phyloP scores from a whole-genome alignment of 129 eudicot genomes.

The Tanacetum coccineum region DNA sequence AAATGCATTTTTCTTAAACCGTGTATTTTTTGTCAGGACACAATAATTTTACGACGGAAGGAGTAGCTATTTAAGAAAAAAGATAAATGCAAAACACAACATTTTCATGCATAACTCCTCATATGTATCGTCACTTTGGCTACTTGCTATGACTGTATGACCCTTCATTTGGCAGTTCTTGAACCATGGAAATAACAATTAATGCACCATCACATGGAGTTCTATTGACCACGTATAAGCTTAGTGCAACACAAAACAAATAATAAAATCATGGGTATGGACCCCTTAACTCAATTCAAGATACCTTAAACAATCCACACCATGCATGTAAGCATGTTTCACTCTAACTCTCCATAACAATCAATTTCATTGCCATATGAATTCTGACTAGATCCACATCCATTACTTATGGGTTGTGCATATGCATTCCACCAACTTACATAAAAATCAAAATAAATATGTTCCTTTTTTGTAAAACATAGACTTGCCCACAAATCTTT shows the following conservation, averaged over 20 bases:
- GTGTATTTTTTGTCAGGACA: too few species aligned
- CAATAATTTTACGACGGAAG: too few species aligned
- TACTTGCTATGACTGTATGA: too few species aligned
- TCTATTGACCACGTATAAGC: constrained; percentile 8
- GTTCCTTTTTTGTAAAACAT: constrained; percentile 3
- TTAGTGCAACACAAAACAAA: constrained; percentile 5
- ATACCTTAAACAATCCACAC: constrained; percentile 27
- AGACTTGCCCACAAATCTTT: constrained; percentile 21
- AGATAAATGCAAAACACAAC: too few species aligned
- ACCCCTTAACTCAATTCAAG: constrained; percentile 19
- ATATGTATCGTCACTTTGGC: too few species aligned
- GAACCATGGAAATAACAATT: background rate
- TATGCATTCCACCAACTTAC: constrained; percentile 26
- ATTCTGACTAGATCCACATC: constrained; percentile 33
- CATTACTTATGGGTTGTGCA: constrained; percentile 22
- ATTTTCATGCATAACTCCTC: too few species aligned
- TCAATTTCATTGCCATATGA: constrained; percentile 23
- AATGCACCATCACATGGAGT: constrained; percentile 27
- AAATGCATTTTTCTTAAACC: too few species aligned
- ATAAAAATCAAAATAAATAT: constrained; percentile 4
- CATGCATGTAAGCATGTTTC: constrained; percentile 31
- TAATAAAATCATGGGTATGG: constrained; percentile 15
- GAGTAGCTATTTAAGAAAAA: too few species aligned
- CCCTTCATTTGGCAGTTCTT: constrained; percentile 2
- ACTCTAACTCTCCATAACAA: constrained; percentile 25